Base-by-base conservation (phyloP, 2,329 filamentous ascomycete species). In the Fusarium robinianum region DNA sequence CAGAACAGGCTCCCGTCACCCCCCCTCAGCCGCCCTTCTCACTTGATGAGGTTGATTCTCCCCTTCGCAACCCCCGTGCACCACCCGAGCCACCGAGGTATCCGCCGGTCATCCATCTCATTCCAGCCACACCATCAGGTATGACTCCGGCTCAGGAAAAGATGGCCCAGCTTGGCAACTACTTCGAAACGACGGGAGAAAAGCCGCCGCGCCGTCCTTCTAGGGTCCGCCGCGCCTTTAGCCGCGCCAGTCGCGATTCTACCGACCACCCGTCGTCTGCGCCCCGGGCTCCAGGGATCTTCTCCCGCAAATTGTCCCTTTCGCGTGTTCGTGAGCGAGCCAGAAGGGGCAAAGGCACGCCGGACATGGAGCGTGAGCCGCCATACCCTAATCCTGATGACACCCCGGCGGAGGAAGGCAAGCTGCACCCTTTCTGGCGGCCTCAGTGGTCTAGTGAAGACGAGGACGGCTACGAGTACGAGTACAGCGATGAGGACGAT, bases 71-170 rank as follows among this genome's bases (percentile, higher is more conserved):
- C 52, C 81, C 81, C 10, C 75, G 81, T 32, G 72, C 71, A n/a
- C 79, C 81, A 5, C 81, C 81, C 14, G 68, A 74, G 49, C 79
- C 76, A 6, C 77, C 78, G 10, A 54, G 48, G 6, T 56, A 67
- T 19, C 70, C 67, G 3, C 68, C 68, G 4, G 62, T 63, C n/a
- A 66, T 85, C 55, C 76, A 80, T 42, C 80, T 85, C 47, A 84
- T 81, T 22, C 81, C 81, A 1, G 80, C 81, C 17, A 84, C 81
- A 0, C 81, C 81, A 4, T 83, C 80, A 2, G 81, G 77, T 2
- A 59, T 78, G 29, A 83, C 80, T 2, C 80, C 81, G 8, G 69
- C 74, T 2, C 59, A 72, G 3, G 80, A 83, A 50, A 76, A 73
- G 56, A 69, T 76, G 41, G 69, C 69, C 16, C 74, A 74, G 54